Conservation (phyloP, 1,284 basidiomycete genomes). For the Boletellus dicymbophilus region DNA sequence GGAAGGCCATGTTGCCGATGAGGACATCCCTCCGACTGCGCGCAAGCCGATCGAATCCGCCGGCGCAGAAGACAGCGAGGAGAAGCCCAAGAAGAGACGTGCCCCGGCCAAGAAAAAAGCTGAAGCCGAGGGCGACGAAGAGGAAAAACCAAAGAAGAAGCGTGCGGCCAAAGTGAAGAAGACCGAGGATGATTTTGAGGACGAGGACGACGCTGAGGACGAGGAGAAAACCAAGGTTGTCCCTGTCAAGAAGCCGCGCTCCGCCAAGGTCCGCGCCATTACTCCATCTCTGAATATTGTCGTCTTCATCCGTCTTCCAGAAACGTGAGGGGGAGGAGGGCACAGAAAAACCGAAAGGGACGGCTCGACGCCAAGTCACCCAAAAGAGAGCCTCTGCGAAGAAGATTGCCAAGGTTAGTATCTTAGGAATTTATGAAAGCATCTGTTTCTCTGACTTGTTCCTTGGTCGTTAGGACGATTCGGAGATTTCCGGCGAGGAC, state of each 20-base stretch:
- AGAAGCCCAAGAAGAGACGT: constrained; percentile 41
- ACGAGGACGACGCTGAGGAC: constrained; percentile 38
- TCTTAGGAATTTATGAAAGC: not conserved
- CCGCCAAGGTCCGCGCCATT: constrained; percentile 37
- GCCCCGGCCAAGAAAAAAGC: constrained; percentile 42
- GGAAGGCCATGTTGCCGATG: constrained; percentile 73
- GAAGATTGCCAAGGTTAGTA: constrained; percentile 39
- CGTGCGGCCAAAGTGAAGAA: constrained; percentile 41
- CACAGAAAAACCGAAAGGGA: constrained; percentile 42
- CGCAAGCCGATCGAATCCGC: constrained; percentile 54
- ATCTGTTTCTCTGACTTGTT: not conserved
- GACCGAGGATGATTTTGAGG: constrained; percentile 40
- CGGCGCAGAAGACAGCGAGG: constrained; percentile 45
- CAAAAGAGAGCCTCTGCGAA: constrained; percentile 30
- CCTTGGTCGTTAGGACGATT: constrained; percentile 23
- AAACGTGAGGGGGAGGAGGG: constrained; percentile 38
- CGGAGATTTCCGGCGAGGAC: constrained; percentile 33
- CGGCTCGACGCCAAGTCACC: constrained; percentile 24
- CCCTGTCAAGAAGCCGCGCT: constrained; percentile 39
- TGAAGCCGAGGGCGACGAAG: constrained; percentile 44
- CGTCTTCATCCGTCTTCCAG: constrained; percentile 28
- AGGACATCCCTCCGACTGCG: constrained; percentile 76
- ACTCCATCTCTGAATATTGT: constrained; percentile 3
- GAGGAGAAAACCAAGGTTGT: constrained; percentile 44
- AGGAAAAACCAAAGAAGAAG: constrained; percentile 41